Percentiles rank a stretch among this genome's conserved stretches.
phyloP scores from a whole-genome alignment of 2,329 filamentous ascomycete species.

The Dendryphion nanum region DNA sequence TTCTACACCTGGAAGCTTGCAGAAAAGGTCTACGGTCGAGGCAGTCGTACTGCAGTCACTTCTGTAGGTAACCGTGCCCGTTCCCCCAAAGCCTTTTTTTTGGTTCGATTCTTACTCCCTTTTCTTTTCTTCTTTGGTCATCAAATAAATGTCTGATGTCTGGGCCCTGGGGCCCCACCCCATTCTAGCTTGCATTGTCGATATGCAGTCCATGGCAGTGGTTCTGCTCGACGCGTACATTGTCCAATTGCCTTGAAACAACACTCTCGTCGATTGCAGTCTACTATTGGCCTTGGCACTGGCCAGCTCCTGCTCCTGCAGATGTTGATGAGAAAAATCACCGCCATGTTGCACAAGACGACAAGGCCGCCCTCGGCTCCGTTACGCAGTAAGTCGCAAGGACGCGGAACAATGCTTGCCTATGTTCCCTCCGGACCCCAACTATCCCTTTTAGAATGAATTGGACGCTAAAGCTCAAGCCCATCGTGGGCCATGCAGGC shows the following conservation, averaged over 20 bases:
- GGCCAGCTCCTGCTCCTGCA: slow-evolving; percentile 36
- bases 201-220: slow-evolving; percentile 88
- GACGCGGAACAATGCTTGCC: not conserved
- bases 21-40: slow-evolving; percentile 66
- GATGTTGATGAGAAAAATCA: slow-evolving; percentile 15
- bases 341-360: slow-evolving; percentile 14
- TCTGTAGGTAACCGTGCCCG: slow-evolving; percentile 57
- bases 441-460: not conserved
- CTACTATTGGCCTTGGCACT: slow-evolving; percentile 82
- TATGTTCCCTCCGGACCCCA: not conserved
- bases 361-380: slow-evolving; percentile 30
- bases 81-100: too few relatives aligned
- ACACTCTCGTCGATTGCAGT: slow-evolving; percentile 78
- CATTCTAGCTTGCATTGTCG: slow-evolving; percentile 64
- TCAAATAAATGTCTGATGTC: slow-evolving; percentile 15
- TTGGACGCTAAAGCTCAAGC: slow-evolving; percentile 15
- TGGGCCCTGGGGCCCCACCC: slow-evolving; percentile 9
- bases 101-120: not conserved
- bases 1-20: slow-evolving; percentile 87
- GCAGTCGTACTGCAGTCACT: slow-evolving; percentile 63
- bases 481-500: slow-evolving; percentile 28
- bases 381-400: slow-evolving; percentile 25
- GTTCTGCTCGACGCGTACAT: slow-evolving; percentile 89
- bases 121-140: not conserved
- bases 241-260: slow-evolving; percentile 94